These are phyloP conservation scores for Alternaria panax DNA, from an alignment of 2,329 filamentous ascomycete species.

Conservation along the genomic window DNA sequence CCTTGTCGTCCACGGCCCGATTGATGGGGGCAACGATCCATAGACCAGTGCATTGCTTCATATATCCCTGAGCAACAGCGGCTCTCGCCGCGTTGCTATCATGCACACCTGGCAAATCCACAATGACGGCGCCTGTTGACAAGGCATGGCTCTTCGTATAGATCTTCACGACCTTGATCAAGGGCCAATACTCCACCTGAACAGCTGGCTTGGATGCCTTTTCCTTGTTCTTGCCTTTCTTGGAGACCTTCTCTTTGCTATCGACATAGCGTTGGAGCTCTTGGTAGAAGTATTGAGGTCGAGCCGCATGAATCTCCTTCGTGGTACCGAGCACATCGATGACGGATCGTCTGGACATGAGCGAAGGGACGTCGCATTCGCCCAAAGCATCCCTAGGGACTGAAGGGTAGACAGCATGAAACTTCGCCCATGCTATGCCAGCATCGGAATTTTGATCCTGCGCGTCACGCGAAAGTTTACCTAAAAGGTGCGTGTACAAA, in stretches of 20 bases:
- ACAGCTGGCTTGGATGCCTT: constrained; percentile 29
- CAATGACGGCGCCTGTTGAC: constrained; percentile 63
- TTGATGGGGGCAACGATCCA: constrained; percentile 71
- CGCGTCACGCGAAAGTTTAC: too few relatives aligned
- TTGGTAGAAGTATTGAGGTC: constrained; percentile 54
- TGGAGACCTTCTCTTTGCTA: constrained; percentile 59
- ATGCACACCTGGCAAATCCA: constrained; percentile 66
- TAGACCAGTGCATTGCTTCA: constrained; percentile 66
- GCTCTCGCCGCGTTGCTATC: constrained; percentile 68
- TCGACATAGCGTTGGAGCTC: constrained; percentile 62
- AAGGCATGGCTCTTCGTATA: constrained; percentile 60
- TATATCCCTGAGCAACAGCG: constrained; percentile 65
- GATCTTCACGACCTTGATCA: constrained; percentile 63
- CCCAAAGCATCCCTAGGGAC: constrained; percentile 52
- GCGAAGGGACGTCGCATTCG: constrained; percentile 46
- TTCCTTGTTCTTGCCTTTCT: constrained; percentile 37
- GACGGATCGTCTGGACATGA: constrained; percentile 55
- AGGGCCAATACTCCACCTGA: constrained; percentile 57
- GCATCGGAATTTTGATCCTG: constrained; percentile 60
- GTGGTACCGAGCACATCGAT: constrained; percentile 57
- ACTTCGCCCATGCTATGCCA: constrained; percentile 60
- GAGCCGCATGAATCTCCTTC: constrained; percentile 49
- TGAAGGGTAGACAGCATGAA: constrained; percentile 58
- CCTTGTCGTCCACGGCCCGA: constrained; percentile 66
- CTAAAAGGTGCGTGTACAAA: neutral